Percentiles rank a stretch among this genome's conserved stretches.
Conservation (phyloP, 331 rosid species). For the Saraca asoca region DNA sequence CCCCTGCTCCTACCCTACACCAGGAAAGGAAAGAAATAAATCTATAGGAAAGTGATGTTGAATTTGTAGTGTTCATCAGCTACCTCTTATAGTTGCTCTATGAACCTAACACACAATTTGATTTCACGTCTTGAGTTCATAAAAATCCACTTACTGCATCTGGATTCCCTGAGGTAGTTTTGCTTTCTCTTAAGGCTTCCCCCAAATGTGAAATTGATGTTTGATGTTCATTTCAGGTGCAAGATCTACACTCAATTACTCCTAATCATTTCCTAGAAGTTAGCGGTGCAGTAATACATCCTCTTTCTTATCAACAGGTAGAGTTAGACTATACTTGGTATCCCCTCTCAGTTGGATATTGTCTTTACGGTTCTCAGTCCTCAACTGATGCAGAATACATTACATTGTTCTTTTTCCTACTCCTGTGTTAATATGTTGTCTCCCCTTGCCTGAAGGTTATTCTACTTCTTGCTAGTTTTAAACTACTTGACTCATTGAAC, state of each 20-base stretch:
- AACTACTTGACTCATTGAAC: slow-evolving; percentile 25
- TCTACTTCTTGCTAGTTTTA: slow-evolving; percentile 15
- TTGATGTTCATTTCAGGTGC: slow-evolving; percentile 64
- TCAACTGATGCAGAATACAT: neutral
- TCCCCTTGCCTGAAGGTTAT: too few relatives aligned
- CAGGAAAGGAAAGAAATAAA: too few relatives aligned
- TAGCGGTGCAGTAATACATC: slow-evolving; percentile 94
- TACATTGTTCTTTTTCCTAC: too few relatives aligned
- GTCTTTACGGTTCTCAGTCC: neutral
- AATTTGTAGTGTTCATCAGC: too few relatives aligned
- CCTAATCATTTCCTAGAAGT: slow-evolving; percentile 89
- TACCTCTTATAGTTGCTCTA: too few relatives aligned
- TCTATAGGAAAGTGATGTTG: too few relatives aligned
- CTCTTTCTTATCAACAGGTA: slow-evolving; percentile 98
- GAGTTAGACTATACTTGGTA: slow-evolving; percentile 37
- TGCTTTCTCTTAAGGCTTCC: slow-evolving; percentile 5
- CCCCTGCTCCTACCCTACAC: too few relatives aligned
- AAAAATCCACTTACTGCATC: too few relatives aligned
- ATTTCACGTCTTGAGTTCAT: too few relatives aligned
- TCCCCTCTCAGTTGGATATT: slow-evolving; percentile 23
- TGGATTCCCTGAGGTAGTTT: neutral
- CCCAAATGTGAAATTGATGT: neutral
- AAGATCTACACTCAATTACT: slow-evolving; percentile 88
- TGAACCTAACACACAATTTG: too few relatives aligned
- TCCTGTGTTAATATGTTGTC: too few relatives aligned